Conservation (phyloP, 2,329 filamentous ascomycete species). For the Xylariaceae sp. region DNA sequence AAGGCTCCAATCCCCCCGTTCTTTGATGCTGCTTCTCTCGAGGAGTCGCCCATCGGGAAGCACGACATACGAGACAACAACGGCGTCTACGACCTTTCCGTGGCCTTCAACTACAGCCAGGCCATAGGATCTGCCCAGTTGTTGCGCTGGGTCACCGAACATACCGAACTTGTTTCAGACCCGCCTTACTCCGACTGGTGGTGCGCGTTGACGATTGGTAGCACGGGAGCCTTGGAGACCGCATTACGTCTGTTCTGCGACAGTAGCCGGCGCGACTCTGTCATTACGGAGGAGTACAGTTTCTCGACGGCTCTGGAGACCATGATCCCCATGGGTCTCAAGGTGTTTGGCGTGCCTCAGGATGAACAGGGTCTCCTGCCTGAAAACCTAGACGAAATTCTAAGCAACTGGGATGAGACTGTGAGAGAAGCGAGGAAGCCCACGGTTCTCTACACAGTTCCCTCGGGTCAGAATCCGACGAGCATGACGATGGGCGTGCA, state of each 20-base stretch:
- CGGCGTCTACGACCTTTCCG: conserved; percentile 65
- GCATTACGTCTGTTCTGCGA: conserved; percentile 75
- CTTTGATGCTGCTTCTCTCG: conserved; percentile 10
- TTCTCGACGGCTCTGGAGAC: conserved; percentile 69
- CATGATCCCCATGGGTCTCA: conserved; percentile 48
- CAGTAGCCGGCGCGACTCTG: conserved; percentile 62
- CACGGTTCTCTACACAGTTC: conserved; percentile 55
- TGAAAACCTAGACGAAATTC: conserved; percentile 45
- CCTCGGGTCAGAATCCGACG: conserved; percentile 85
- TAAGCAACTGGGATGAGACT: conserved; percentile 45
- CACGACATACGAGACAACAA: conserved; percentile 58
- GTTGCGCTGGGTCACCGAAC: conserved; percentile 86
- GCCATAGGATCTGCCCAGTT: conserved; percentile 80
- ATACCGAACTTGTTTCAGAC: conserved; percentile 83
- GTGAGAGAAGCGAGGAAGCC: conserved; percentile 44
- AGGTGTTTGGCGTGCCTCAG: conserved; percentile 45
- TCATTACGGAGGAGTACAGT: conserved; percentile 86
- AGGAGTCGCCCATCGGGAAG: conserved; percentile 59
- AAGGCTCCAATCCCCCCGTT: conserved; percentile 9
- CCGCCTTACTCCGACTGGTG: conserved; percentile 90
- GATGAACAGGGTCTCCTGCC: conserved; percentile 52
- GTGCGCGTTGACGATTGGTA: conserved; percentile 76
- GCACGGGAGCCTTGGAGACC: conserved; percentile 80
- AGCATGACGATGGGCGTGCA: conserved; percentile 70
- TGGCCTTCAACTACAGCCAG: conserved; percentile 91